A percentile compares a stretch with the other conserved stretches of the same genome.
phyloP scores from a whole-genome alignment of 2,329 filamentous ascomycete genomes.

The Purpureocillium lavendulum region DNA sequence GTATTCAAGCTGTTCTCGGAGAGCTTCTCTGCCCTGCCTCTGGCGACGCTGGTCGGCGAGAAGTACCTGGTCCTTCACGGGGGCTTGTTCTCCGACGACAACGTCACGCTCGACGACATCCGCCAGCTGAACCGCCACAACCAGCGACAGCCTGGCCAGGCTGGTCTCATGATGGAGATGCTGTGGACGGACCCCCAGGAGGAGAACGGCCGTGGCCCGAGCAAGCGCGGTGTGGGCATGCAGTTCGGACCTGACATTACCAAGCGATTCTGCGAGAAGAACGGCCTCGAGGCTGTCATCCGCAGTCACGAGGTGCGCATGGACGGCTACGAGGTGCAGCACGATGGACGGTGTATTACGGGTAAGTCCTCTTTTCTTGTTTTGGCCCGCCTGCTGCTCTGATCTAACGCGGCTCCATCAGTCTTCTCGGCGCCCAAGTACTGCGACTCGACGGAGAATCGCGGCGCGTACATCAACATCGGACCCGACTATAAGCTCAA shows the following conservation, averaged over 20 bases:
- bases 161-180: conserved; percentile 99
- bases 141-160: conserved; percentile 87
- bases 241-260: conserved; percentile 97
- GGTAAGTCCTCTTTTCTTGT: conserved; percentile 38
- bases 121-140: conserved; percentile 84
- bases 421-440: conserved; percentile 98
- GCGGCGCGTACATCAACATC: conserved; percentile 97
- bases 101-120: conserved; percentile 84
- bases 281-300: conserved; percentile 89
- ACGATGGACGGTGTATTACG: conserved; percentile 91
- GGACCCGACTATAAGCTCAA: conserved; percentile 84
- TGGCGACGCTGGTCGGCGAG: conserved; percentile 84
- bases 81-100: conserved; percentile 93
- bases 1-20: conserved; percentile 97
- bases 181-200: conserved; percentile 96
- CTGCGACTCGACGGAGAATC: conserved; percentile 96
- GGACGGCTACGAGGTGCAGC: conserved; percentile 98
- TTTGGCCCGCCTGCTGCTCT: not conserved
- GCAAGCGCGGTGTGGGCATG: conserved; percentile 92
- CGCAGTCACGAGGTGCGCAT: conserved; percentile 97
- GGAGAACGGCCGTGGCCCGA: conserved; percentile 77
- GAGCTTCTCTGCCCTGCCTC: conserved; percentile 86
- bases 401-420: conserved; percentile 19
- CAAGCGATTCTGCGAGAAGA: conserved; percentile 92
- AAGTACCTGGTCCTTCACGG: conserved; percentile 92